Conservation (phyloP, 2,329 filamentous ascomycete genomes). For the Knufia fluminis region DNA sequence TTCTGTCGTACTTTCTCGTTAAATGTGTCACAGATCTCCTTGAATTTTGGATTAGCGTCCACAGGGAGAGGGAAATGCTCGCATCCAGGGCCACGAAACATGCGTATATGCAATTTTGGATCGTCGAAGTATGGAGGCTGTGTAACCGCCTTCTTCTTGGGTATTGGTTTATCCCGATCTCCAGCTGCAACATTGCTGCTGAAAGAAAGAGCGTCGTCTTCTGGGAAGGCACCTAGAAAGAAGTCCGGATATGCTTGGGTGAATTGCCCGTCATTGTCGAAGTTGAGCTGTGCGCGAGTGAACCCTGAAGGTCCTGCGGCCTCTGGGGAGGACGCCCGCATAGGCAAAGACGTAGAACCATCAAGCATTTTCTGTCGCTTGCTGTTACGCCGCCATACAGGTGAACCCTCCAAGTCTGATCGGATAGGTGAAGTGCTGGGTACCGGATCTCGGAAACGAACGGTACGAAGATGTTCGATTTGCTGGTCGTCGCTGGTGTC, state of each 20-base stretch:
- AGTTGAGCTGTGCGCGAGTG: slow-evolving; percentile 1
- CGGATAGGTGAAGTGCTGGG: not conserved
- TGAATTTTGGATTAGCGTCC: slow-evolving; percentile 15
- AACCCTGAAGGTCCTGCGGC: not conserved
- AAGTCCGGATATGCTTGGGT: slow-evolving; percentile 6
- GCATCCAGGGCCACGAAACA: slow-evolving; percentile 22
- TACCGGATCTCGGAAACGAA: not conserved
- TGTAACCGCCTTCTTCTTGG: slow-evolving; percentile 5
- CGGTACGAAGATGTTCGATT: not conserved
- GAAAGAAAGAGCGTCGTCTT: not conserved
- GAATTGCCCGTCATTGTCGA: not conserved
- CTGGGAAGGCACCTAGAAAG: slow-evolving; percentile 2
- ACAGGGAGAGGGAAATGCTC: slow-evolving; percentile 21
- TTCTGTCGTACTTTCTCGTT: slow-evolving; percentile 12
- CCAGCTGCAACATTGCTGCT: no score
- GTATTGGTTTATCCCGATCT: no score
- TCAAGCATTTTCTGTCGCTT: slow-evolving; percentile 6
- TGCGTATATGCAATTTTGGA: slow-evolving; percentile 14
- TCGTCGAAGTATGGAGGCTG: slow-evolving; percentile 21
- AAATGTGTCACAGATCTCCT: slow-evolving; percentile 20
- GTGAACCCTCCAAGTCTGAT: not conserved
- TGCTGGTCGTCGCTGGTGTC: not conserved
- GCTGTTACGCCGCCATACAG: not conserved
- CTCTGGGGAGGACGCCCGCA: not conserved
- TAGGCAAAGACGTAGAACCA: not conserved